Evolutionary conservation across 345 rosid species (phyloP).

Genomic region (Linum trigynum): DNA sequence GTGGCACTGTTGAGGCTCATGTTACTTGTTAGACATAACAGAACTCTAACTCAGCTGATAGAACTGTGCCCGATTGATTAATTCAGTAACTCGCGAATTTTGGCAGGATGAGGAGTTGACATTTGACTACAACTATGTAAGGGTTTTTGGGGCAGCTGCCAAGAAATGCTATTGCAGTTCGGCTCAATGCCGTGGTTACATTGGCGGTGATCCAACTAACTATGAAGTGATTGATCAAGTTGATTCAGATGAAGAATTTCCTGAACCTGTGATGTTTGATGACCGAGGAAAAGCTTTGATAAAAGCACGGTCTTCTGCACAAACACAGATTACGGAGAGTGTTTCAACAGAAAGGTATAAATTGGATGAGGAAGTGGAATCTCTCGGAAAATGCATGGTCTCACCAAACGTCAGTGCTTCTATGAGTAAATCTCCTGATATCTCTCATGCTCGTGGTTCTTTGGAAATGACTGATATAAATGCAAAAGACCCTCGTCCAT

Average conservation of each 20-base stretch:
- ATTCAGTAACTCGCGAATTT: not conserved
- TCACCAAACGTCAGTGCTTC: slow-evolving; percentile 21
- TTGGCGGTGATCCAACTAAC: slow-evolving; percentile 84
- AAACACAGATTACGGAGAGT: slow-evolving; percentile 20
- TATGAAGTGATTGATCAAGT: slow-evolving; percentile 76
- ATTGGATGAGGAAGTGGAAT: slow-evolving; percentile 4
- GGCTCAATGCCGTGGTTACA: slow-evolving; percentile 80
- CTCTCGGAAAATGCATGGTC: slow-evolving; percentile 19
- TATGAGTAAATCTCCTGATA: slow-evolving; percentile 23
- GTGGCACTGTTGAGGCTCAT: no score
- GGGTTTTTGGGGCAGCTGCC: slow-evolving; percentile 98
- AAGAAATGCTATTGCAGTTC: slow-evolving; percentile 91
- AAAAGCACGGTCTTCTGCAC: slow-evolving; percentile 23
- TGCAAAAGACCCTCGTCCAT: slow-evolving; percentile 23
- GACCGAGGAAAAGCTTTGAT: slow-evolving; percentile 39
- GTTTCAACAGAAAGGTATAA: slow-evolving; percentile 18
- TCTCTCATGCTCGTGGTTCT: slow-evolving; percentile 20
- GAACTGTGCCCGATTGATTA: not conserved
- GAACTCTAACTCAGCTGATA: no score
- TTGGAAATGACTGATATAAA: slow-evolving; percentile 26
- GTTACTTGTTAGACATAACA: no score
- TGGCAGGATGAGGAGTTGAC: slow-evolving; percentile 87
- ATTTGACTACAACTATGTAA: slow-evolving; percentile 95
- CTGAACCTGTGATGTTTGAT: slow-evolving; percentile 83
- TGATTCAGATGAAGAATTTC: slow-evolving; percentile 97